These are phyloP conservation scores for Phanerochaete sordida DNA, from an alignment of 768 basidiomycete genomes.

Conservation along the genomic window DNA sequence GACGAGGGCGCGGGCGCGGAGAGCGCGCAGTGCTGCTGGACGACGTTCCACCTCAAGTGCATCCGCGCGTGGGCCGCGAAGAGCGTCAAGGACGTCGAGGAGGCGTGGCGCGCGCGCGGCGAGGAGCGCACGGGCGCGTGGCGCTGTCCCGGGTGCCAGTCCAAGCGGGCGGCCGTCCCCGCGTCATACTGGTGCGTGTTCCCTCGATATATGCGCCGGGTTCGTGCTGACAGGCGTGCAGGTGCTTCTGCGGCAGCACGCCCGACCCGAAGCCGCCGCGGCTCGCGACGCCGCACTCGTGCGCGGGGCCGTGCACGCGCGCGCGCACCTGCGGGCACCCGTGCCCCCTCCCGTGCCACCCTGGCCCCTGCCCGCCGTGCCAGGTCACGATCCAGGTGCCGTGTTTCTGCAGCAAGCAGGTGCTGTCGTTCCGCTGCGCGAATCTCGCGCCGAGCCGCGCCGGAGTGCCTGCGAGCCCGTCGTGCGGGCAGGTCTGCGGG, in stretches of 20 bases:
- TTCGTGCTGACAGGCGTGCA: slow-evolving; percentile 26
- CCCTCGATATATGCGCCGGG: not conserved
- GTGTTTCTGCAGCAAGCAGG: slow-evolving; percentile 73
- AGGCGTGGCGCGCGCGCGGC: slow-evolving; percentile 71
- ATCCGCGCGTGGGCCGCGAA: slow-evolving; percentile 86
- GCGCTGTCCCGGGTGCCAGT: slow-evolving; percentile 94
- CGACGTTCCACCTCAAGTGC: slow-evolving; percentile 87
- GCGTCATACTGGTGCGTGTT: slow-evolving; percentile 58
- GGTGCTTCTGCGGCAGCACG: slow-evolving; percentile 82
- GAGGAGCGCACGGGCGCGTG: slow-evolving; percentile 73
- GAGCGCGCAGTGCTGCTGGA: slow-evolving; percentile 74
- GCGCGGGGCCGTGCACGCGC: slow-evolving; percentile 66
- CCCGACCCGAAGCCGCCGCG: slow-evolving; percentile 71
- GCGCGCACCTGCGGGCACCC: slow-evolving; percentile 69
- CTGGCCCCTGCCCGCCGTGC: slow-evolving; percentile 96
- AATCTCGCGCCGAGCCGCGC: slow-evolving; percentile 26
- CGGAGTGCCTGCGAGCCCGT: slow-evolving; percentile 24
- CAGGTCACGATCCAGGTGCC: slow-evolving; percentile 69
- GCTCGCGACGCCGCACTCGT: slow-evolving; percentile 74
- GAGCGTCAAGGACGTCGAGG: slow-evolving; percentile 67
- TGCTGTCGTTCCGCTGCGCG: slow-evolving; percentile 58
- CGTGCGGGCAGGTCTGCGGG: slow-evolving; percentile 37
- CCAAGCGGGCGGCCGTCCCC: slow-evolving; percentile 64
- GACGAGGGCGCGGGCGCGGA: slow-evolving; percentile 18
- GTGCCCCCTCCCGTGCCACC: slow-evolving; percentile 85